Evolutionary conservation across 1,139 yeast genomes (phyloP).

Genomic region (Lodderomyces orthopsilosis): DNA sequence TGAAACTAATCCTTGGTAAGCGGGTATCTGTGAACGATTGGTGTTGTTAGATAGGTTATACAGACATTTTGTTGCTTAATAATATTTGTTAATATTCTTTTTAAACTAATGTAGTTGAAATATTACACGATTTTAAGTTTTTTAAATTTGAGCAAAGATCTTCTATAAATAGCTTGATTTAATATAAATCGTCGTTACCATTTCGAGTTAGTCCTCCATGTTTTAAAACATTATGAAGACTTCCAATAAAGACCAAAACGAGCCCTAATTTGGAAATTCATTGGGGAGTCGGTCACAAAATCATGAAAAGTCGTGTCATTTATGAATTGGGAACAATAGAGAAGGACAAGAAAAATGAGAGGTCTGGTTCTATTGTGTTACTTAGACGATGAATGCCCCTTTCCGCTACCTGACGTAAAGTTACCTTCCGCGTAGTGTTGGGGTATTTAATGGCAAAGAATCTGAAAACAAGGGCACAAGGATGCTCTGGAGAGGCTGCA

Average conservation of each 20-base stretch:
- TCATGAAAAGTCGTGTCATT: not conserved
- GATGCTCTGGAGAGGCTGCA: too few species aligned
- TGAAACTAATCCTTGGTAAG: conserved; percentile 48
- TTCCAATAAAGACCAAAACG: not conserved
- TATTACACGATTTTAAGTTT: too few species aligned
- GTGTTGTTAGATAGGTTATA: not conserved
- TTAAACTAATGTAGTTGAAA: too few species aligned
- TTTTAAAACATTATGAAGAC: not conserved
- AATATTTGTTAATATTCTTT: too few species aligned
- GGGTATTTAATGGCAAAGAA: too few species aligned
- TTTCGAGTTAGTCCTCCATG: not conserved
- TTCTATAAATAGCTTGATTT: too few species aligned
- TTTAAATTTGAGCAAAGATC: too few species aligned
- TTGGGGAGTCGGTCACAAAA: not conserved
- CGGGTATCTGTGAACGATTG: not conserved
- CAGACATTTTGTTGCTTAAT: too few species aligned
- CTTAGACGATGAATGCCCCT: not conserved
- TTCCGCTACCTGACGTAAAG: not conserved
- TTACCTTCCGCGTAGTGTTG: too few species aligned
- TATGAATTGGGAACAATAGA: not conserved
- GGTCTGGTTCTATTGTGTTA: not conserved
- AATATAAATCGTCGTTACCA: too few species aligned
- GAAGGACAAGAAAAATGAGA: too few species aligned
- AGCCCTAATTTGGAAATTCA: not conserved
- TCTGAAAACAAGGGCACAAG: too few species aligned